These are phyloP conservation scores for Carex sylvatica DNA, from an alignment of 202 grass and related monocot genomes.

Conservation along the genomic window DNA sequence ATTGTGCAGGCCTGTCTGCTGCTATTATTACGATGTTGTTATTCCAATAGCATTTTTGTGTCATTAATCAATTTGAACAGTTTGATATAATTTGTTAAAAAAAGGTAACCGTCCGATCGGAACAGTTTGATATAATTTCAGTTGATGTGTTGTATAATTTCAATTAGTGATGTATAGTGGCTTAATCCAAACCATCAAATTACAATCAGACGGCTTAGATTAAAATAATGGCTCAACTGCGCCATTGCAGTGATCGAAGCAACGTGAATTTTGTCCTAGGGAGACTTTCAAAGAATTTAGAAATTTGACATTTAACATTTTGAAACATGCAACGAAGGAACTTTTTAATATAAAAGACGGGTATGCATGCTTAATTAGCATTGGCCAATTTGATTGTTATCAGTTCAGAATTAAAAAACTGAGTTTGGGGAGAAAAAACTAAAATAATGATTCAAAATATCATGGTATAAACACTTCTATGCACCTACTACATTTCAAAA, in stretches of 20 bases:
- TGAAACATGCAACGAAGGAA: neutral
- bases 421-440: neutral
- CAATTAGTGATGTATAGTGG: neutral
- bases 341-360: neutral
- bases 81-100: neutral
- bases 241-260: neutral
- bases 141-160: neutral
- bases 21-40: neutral
- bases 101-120: too few relatives aligned
- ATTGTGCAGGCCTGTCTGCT: neutral
- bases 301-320: neutral
- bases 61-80: neutral
- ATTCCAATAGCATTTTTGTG: neutral
- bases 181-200: neutral
- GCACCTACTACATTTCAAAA: neutral
- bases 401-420: neutral
- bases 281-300: neutral
- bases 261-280: neutral
- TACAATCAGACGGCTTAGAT: neutral
- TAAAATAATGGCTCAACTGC: neutral
- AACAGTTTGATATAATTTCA: neutral
- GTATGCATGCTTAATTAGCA: neutral
- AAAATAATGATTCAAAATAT: neutral
- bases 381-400: neutral
- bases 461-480: slow-evolving; percentile 11